A percentile compares a stretch with the other conserved stretches of the same genome.
phyloP scores from a whole-genome alignment of 495 filamentous ascomycete species.

The Talaromyces wortmannii region DNA sequence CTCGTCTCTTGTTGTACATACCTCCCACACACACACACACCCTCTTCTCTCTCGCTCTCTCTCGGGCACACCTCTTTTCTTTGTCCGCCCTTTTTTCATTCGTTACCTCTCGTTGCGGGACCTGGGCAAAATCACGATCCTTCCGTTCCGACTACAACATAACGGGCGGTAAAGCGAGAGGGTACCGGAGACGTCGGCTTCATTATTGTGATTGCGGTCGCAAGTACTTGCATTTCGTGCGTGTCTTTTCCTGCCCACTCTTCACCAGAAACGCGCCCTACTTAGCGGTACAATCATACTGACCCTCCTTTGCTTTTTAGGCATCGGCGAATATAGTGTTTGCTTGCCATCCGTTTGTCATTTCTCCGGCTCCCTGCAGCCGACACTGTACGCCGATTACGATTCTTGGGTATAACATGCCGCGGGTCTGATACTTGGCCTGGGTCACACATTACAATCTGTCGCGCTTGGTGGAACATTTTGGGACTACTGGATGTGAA shows the following conservation, averaged over 20 bases:
- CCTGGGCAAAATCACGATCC: too few species aligned
- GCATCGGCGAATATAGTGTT: not conserved
- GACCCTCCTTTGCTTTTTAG: not conserved
- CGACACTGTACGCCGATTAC: not conserved
- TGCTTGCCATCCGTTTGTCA: not conserved
- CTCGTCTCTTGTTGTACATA: not conserved
- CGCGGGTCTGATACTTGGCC: not conserved
- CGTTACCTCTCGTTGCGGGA: too few species aligned
- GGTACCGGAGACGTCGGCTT: not conserved
- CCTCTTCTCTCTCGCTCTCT: too few species aligned
- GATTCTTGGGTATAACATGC: not conserved
- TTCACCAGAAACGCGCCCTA: not conserved
- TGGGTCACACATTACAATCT: not conserved
- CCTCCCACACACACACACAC: too few species aligned
- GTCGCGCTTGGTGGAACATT: not conserved
- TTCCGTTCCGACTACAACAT: too few species aligned
- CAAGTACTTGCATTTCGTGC: not conserved
- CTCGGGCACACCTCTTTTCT: too few species aligned
- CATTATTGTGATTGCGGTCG: not conserved
- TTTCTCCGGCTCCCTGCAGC: not conserved
- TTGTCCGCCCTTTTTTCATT: too few species aligned
- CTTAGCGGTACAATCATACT: not conserved
- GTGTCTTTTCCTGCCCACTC: not conserved
- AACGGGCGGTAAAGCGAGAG: not conserved
- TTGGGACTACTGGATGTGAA: not conserved